phyloP scores from a whole-genome alignment of 2,329 filamentous ascomycete genomes.

The Cladophialophora yegresii region DNA sequence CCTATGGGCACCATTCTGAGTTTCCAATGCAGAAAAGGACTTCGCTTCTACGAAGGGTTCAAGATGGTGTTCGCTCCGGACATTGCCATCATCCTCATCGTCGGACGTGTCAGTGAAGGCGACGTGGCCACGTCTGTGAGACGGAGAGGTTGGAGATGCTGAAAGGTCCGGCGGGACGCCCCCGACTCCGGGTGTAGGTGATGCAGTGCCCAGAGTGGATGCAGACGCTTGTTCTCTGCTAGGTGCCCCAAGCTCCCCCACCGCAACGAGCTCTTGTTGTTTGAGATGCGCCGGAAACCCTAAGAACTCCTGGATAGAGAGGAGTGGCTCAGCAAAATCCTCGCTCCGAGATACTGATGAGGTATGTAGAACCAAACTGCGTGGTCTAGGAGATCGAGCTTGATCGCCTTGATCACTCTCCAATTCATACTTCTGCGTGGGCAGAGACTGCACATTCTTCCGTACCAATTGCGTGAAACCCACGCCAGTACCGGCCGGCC shows the following conservation, averaged over 20 bases:
- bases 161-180: neutral
- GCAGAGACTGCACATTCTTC: neutral
- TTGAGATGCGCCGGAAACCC: neutral
- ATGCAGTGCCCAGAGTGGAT: neutral
- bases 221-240: neutral
- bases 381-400: neutral
- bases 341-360: neutral
- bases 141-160: neutral
- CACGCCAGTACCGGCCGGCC: neutral
- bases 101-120: neutral
- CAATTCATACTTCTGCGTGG: constrained; percentile 1
- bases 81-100: neutral
- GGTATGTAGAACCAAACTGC: neutral
- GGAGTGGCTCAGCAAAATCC: constrained; percentile 9
- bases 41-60: neutral
- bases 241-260: neutral
- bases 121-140: neutral
- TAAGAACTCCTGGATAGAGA: constrained; percentile 26
- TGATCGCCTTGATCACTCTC: neutral
- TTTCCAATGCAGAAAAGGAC: no score
- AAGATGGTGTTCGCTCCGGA: neutral
- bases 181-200: neutral
- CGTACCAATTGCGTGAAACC: neutral
- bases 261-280: neutral
- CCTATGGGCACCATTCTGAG: neutral